Percentiles rank a stretch among this genome's conserved stretches.
phyloP scores from a whole-genome alignment of 768 basidiomycete species.

The Phallus indusiatus region DNA sequence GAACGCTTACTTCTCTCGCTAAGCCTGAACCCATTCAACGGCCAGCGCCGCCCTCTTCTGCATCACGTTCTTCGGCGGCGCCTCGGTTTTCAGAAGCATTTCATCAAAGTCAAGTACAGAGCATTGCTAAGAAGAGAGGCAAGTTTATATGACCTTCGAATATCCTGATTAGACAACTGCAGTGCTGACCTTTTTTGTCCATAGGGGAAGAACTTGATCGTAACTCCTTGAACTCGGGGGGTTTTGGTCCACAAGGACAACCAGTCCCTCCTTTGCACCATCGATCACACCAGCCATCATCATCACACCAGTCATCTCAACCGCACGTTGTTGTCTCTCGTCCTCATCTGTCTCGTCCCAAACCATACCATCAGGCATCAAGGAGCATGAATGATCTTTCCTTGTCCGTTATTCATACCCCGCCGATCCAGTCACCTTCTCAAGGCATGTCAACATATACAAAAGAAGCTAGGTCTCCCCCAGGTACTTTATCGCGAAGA shows the following conservation, averaged over 20 bases:
- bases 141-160: neutral
- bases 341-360: neutral
- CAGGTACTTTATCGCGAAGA: neutral
- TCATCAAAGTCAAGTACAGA: neutral
- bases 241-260: neutral
- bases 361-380: neutral
- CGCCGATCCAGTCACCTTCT: neutral
- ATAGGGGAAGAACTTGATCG: neutral
- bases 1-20: neutral
- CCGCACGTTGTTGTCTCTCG: neutral
- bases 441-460: neutral
- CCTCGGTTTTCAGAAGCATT: neutral
- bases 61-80: neutral
- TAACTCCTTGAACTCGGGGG: neutral
- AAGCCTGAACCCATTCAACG: neutral
- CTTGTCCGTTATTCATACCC: neutral
- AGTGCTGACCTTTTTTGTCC: neutral
- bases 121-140: neutral
- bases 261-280: neutral
- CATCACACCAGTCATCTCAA: neutral
- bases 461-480: neutral
- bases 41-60: neutral
- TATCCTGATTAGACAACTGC: no score
- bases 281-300: no score
- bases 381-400: slow-evolving; percentile 8